These are phyloP conservation scores for Bryoglossum gracile DNA, from an alignment of 495 filamentous ascomycete species.

Conservation along the genomic window DNA sequence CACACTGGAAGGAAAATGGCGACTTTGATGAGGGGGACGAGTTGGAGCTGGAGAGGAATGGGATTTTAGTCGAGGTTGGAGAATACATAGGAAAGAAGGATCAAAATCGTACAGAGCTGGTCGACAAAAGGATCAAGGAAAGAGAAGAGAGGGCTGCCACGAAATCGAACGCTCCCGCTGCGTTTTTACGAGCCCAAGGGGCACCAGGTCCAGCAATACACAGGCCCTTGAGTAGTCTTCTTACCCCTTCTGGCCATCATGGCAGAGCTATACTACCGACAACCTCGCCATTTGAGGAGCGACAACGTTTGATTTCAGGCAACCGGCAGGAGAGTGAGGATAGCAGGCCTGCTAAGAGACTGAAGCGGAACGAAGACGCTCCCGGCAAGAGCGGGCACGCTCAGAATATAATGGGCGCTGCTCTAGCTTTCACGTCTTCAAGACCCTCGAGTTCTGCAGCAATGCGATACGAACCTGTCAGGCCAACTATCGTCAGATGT, in stretches of 20 bases:
- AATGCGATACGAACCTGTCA: slow-evolving; percentile 18
- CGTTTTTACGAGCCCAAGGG: not conserved
- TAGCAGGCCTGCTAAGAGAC: slow-evolving; percentile 20
- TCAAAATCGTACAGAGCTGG: slow-evolving; percentile 66
- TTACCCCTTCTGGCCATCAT: slow-evolving; percentile 43
- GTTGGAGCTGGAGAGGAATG: slow-evolving; percentile 66
- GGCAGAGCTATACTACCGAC: slow-evolving; percentile 40
- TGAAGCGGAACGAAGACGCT: slow-evolving; percentile 11
- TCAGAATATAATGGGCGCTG: slow-evolving; percentile 43
- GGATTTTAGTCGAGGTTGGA: slow-evolving; percentile 67
- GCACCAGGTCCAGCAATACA: slow-evolving; percentile 21
- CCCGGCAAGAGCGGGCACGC: slow-evolving; percentile 42
- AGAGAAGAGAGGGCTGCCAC: slow-evolving; percentile 37
- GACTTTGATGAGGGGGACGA: slow-evolving; percentile 70
- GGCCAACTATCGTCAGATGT: not conserved
- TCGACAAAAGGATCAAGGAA: slow-evolving; percentile 56
- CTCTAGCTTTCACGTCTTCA: slow-evolving; percentile 32
- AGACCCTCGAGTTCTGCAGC: slow-evolving; percentile 17
- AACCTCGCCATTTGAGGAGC: slow-evolving; percentile 45
- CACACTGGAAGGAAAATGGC: slow-evolving; percentile 65
- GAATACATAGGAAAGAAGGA: slow-evolving; percentile 64
- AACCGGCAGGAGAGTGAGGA: not conserved
- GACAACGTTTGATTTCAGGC: slow-evolving; percentile 24
- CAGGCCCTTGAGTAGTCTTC: slow-evolving; percentile 37
- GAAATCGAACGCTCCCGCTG: slow-evolving; percentile 8